phyloP scores from a whole-genome alignment of 495 filamentous ascomycete species.

The Penicillium cosmopolitanum region DNA sequence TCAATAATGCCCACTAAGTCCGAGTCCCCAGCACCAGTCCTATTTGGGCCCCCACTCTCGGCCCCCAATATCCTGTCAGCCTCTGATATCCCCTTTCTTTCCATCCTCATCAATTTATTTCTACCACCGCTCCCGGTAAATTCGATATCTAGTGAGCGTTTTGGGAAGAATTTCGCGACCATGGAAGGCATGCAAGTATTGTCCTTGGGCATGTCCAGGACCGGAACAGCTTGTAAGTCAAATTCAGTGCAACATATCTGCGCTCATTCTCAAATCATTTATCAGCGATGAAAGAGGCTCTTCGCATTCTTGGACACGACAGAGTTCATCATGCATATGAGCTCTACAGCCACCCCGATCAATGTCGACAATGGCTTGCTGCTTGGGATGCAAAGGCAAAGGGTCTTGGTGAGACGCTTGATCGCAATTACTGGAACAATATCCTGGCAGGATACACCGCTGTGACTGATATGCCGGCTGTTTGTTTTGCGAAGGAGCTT shows the following conservation, averaged over 20 bases:
- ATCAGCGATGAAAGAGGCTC: constrained; percentile 1
- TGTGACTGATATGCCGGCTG: neutral
- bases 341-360: neutral
- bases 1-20: no score
- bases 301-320: neutral
- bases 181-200: neutral
- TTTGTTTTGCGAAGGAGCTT: neutral
- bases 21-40: no score
- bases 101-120: no score
- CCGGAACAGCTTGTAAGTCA: neutral
- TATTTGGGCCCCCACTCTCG: no score
- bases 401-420: neutral
- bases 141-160: no score
- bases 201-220: neutral
- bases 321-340: neutral
- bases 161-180: neutral
- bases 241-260: neutral
- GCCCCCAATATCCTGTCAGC: no score
- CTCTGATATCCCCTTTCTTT: no score
- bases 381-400: constrained; percentile 1
- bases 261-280: neutral
- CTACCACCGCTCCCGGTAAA: no score
- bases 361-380: neutral
- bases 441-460: neutral
- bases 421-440: neutral